Base-by-base conservation (phyloP, 768 basidiomycete species). In the Suillus discolor region DNA sequence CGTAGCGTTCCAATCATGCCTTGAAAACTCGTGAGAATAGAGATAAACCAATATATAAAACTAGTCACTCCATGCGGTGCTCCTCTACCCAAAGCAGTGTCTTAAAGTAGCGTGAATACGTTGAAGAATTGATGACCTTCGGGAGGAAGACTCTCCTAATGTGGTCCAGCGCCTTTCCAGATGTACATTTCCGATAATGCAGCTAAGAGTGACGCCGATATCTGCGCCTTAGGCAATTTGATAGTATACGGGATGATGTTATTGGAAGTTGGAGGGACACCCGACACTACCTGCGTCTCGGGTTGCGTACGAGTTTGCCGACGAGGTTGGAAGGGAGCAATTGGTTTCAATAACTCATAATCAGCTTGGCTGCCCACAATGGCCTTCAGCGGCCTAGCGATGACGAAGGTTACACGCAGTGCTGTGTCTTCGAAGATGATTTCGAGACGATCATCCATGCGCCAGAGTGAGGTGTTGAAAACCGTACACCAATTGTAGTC, bases 291-390 rank as follows among this genome's bases (percentile, higher is more conserved):
- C 4, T 71, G 60, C 62, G 69, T 54, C 67, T 74, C 60, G 42
- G 59, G 59, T 18, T 66, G 51, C 12, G 70, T 53, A 5, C 49
- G 42, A 6, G 38, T 70, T 20, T 66, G 61, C 7, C 42, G 68
- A 1, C 69, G 73, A n/a, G 71, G 74, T 11, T 73, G 71, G 64
- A 86, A 89, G 1, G 85, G 83, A 0, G 79, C 77, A 51, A 71
- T 78, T 0, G 87, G 78, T 63, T 79, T 78, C 34, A 89, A 74
- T 2, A 74, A 73, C 18, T 85, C 84, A 57, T 85, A 79, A 68
- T 88, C 87, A 11, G 78, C 82, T 31, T 72, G 68, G 11, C 78
- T 80, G 1, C 88, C 88, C 38, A 87, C 81, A 6, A 81, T 81
- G 12, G 82, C 86, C 31, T 68, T 64, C 1, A 88, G 67, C 7